A percentile compares a stretch with the other conserved stretches of the same genome.
These are phyloP conservation scores for Debaryomyces sp. DNA, from an alignment of 1,139 yeast species.

Conservation along the genomic window DNA sequence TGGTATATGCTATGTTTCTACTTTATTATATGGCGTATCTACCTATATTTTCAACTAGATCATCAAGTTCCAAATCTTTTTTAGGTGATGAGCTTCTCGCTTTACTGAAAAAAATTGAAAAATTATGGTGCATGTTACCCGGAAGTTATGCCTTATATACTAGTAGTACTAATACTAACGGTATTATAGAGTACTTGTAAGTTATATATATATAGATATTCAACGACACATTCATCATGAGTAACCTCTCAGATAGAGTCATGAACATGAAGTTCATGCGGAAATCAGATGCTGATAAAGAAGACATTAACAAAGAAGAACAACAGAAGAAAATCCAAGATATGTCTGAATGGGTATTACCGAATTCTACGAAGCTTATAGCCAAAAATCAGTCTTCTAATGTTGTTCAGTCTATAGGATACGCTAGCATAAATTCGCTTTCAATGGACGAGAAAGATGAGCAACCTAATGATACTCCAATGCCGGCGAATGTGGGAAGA, in stretches of 20 bases:
- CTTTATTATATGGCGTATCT: neutral
- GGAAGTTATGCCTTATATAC: neutral
- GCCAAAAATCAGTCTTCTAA: slow-evolving; percentile 24
- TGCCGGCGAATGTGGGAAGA: slow-evolving; percentile 21
- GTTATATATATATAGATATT: neutral
- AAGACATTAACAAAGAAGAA: slow-evolving; percentile 37
- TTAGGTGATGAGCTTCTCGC: slow-evolving; percentile 15
- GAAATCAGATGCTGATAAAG: slow-evolving; percentile 28
- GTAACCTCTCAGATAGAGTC: slow-evolving; percentile 62
- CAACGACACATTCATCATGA: slow-evolving; percentile 23
- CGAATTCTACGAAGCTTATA: slow-evolving; percentile 29
- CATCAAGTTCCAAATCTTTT: slow-evolving; percentile 1
- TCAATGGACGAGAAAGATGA: slow-evolving; percentile 18
- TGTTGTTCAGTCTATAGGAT: slow-evolving; percentile 48
- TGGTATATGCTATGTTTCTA: neutral
- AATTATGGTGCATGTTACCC: slow-evolving; percentile 7
- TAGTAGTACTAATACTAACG: neutral
- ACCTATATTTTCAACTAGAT: neutral
- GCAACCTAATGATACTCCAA: slow-evolving; percentile 10
- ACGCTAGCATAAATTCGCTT: slow-evolving; percentile 40
- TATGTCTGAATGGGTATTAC: slow-evolving; percentile 63
- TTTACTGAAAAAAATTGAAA: slow-evolving; percentile 8
- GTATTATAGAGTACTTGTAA: neutral
- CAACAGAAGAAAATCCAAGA: slow-evolving; percentile 48
- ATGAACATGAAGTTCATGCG: slow-evolving; percentile 73